Base-by-base conservation (phyloP, 225 moss, liverwort and hornwort genomes). In the Ulota crispa region DNA sequence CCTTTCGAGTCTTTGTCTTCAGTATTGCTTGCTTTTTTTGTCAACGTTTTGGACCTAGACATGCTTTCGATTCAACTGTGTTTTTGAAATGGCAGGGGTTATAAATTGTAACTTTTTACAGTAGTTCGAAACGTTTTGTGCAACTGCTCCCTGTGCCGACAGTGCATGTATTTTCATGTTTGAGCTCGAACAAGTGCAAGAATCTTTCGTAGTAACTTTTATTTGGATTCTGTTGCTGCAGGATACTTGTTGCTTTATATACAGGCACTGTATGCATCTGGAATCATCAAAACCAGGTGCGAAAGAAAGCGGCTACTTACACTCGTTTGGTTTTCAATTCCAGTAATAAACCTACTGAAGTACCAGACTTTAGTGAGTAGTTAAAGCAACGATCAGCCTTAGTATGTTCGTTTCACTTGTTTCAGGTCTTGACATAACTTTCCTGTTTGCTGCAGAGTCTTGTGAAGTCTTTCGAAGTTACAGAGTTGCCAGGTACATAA, bases 281-380 rank as follows among this genome's bases (percentile, higher is more conserved):
- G 97, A 94, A 97, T 85, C 90, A 97, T 88, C 97, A 97, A 84
- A 93, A 86, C 72, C 97, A 97, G 94, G 96, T 93, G 76, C 70
- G 80, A 56, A 64, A 30, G 37, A 74, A 53, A 9, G 1, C 6
- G 23, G 30, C 19, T 63, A 39, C 14, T 34, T 54, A 24, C 75
- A 56, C 18, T 47, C 16, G 9, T 6, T 24, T 57, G 8, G 30
- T 30, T 65, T 28, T 4, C 7, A 19, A 52, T 54, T 24, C 55
- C 55, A 21, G 31, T 37, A 28, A 26, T 61, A 20, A 18, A 27
- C 59, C 12, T 20, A 23, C 21, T 62, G 78, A 78, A 27, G 34
- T 82, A 32, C 66, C n/a, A 26, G 20, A 43, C 21, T 55, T 43
- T 59, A 50, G 27, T 27, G 45, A 68, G 19, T 68, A 61, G 32